phyloP scores from a whole-genome alignment of 202 grass and related monocot species.

The Panicum virgatum region DNA sequence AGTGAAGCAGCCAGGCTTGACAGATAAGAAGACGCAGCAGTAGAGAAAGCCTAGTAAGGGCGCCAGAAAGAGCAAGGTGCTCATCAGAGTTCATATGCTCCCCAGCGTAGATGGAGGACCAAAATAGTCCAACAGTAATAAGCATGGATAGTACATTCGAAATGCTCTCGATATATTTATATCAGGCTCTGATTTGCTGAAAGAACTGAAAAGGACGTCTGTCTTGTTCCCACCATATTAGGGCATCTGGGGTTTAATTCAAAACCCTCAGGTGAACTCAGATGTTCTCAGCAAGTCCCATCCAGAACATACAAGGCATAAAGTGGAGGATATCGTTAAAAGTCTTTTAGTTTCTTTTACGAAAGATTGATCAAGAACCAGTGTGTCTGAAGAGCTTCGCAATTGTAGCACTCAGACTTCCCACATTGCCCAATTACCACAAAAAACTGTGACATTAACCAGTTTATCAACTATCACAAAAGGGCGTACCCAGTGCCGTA shows the following conservation, averaged over 20 bases:
- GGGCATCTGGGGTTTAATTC: neutral
- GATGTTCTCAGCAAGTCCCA: neutral
- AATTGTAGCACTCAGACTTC: neutral
- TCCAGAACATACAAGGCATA: neutral
- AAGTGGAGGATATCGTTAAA: neutral
- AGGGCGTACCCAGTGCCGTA: too few relatives aligned
- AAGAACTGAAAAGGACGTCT: neutral
- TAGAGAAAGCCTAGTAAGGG: neutral
- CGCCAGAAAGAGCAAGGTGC: neutral
- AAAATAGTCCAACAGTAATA: neutral
- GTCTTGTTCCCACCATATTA: neutral
- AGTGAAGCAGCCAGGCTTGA: neutral
- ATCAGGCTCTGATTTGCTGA: neutral
- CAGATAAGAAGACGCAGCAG: neutral
- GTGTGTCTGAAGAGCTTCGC: slow-evolving; percentile 1
- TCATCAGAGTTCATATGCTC: neutral
- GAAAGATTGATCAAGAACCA: neutral
- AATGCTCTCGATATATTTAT: neutral
- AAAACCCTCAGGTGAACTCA: neutral
- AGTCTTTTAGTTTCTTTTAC: neutral
- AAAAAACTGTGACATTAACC: neutral
- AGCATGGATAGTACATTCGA: neutral
- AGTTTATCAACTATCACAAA: neutral
- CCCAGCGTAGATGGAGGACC: neutral
- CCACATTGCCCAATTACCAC: slow-evolving; percentile 1